Evolutionary conservation across 192 early-diverging fungal species (phyloP).

Genomic region (Podila clonocystis): DNA sequence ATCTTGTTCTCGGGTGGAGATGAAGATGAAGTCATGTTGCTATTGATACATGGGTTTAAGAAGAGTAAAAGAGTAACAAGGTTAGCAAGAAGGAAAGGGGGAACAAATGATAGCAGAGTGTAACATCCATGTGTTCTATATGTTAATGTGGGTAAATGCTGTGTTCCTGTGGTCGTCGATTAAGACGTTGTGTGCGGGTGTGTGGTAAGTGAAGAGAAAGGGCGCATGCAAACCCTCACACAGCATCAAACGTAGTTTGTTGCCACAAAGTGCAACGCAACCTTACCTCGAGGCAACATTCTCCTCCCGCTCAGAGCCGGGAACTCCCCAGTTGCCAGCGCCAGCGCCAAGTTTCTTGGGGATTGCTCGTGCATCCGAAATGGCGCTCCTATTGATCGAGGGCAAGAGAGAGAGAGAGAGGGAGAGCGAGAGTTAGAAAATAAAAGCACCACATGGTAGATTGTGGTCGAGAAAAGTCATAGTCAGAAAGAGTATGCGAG

Average conservation of each 20-base stretch:
- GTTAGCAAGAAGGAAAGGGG: no score
- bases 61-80: no score
- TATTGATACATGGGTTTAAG: background rate
- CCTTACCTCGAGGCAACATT: constrained; percentile 19
- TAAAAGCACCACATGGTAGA: background rate
- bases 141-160: no score
- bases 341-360: constrained; percentile 48
- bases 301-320: constrained; percentile 33
- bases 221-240: background rate
- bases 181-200: no score
- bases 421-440: background rate
- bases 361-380: constrained; percentile 31
- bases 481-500: background rate
- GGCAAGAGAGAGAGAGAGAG: background rate
- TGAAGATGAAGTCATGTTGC: constrained; percentile 3
- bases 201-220: no score
- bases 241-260: background rate
- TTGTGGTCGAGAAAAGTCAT: background rate
- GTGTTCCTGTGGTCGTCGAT: no score
- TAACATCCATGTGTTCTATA: no score
- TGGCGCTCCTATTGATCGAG: constrained; percentile 11
- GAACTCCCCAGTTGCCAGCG: constrained; percentile 47
- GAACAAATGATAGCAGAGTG: no score
- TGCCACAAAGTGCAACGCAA: background rate
- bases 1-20: constrained; percentile 44